These are phyloP conservation scores for Carnegiea gigantea DNA, from an alignment of 179 eudicot genomes.

Conservation along the genomic window DNA sequence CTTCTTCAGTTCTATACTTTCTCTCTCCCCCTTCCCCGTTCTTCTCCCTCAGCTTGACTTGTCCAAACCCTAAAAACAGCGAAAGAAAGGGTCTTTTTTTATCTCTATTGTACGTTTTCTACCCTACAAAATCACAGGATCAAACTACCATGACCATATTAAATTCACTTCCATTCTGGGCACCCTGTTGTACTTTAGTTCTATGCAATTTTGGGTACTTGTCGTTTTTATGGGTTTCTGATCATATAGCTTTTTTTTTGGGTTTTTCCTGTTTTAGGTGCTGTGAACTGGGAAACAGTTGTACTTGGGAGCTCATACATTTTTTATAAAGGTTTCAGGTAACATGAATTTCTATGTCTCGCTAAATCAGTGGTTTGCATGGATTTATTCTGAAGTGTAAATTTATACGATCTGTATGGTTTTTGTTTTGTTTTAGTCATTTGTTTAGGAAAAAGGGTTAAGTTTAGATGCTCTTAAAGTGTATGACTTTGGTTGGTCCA, in stretches of 20 bases:
- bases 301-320: conserved; percentile 12
- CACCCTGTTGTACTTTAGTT: conserved; percentile 6
- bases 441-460: neutral
- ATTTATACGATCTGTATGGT: conserved; percentile 18
- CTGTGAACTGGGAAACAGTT: conserved; percentile 7
- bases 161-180: conserved; percentile 9
- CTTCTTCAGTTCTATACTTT: neutral
- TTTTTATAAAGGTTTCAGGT: conserved; percentile 17
- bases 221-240: conserved; percentile 11
- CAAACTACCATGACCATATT: conserved; percentile 10
- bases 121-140: conserved; percentile 21
- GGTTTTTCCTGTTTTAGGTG: conserved; percentile 18
- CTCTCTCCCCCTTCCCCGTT: neutral
- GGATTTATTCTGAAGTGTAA: conserved; percentile 11
- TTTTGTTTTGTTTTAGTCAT: conserved; percentile 17
- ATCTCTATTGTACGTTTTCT: neutral
- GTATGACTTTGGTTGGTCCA: neutral
- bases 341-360: conserved; percentile 8
- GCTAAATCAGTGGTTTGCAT: conserved; percentile 24
- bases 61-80: conserved; percentile 35
- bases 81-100: neutral
- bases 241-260: neutral
- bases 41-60: conserved; percentile 7
- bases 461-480: neutral
- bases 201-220: conserved; percentile 19